These are phyloP conservation scores for Byssochlamys sp. DNA, from an alignment of 2,329 filamentous ascomycete species.

Conservation along the genomic window DNA sequence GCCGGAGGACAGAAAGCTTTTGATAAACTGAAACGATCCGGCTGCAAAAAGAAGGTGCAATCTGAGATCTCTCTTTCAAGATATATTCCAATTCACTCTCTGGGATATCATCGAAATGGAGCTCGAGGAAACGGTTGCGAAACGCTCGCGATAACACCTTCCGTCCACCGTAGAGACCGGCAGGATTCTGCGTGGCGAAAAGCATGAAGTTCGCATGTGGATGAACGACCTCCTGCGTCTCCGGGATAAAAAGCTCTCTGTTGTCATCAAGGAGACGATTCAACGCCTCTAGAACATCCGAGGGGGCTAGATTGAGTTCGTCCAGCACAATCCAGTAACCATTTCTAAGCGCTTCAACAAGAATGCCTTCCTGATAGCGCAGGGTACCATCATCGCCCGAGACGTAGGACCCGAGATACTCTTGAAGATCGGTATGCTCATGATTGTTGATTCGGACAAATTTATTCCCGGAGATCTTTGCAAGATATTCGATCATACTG, in stretches of 20 bases:
- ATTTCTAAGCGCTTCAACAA: constrained; percentile 83
- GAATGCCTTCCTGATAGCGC: constrained; percentile 80
- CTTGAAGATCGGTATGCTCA: constrained; percentile 94
- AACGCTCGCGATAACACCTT: constrained; percentile 92
- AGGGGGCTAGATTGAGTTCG: constrained; percentile 91
- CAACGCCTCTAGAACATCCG: constrained; percentile 89
- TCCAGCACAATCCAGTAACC: constrained; percentile 98
- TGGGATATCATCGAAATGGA: constrained; percentile 97
- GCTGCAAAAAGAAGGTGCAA: constrained; percentile 81
- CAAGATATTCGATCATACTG: constrained; percentile 97
- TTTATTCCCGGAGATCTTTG: constrained; percentile 91
- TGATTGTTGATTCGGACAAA: constrained; percentile 99
- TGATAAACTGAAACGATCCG: constrained; percentile 90
- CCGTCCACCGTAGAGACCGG: constrained; percentile 86
- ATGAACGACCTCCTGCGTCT: constrained; percentile 86
- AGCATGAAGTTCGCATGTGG: constrained; percentile 95
- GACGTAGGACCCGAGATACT: constrained; percentile 90
- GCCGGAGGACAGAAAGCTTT: constrained; percentile 77
- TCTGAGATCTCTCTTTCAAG: constrained; percentile 74
- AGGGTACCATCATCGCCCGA: constrained; percentile 77
- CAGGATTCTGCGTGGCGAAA: constrained; percentile 94
- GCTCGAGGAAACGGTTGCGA: constrained; percentile 87
- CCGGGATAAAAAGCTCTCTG: constrained; percentile 84
- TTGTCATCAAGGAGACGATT: constrained; percentile 96
- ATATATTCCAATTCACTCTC: constrained; percentile 89